Evolutionary conservation across 768 basidiomycete genomes (phyloP), one percentile per base, ranked within the genome.

Genomic region (Melanogaster broomeanus): DNA sequence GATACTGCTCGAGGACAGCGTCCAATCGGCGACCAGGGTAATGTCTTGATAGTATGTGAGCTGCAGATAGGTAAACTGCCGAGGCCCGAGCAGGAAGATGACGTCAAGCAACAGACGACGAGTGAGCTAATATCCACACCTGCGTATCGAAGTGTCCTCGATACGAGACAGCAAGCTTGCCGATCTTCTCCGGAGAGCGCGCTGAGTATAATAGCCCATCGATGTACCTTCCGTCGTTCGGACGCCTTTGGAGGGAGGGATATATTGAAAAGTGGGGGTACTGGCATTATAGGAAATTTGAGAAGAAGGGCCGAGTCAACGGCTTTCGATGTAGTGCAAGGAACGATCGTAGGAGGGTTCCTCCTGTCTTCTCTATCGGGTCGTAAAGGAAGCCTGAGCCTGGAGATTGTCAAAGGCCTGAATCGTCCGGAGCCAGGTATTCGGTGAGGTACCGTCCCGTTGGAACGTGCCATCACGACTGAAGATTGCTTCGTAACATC

Each of bases 21-120:
- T 70, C 67, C 38, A 83, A 67, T 40, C 86, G 78, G 22, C 53
- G 57, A 8, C 88, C 88, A 21, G 72, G 39, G 59, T 79, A 88
- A 15, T 72, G 50, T 21, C 66, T 71, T 15, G 45, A 55, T 9
- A 90, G 73, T 31, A 78, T 76, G 46, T 75, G 66, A 12, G 63
- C 60, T 0, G 88, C 87, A 11, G 87, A 83, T 4, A 87, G 72
- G 66, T 85, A 85, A 6, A 81, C 88, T 90, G 51, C 42, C 40
- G 21, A 47, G 5, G 12, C 19, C 35, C 12, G 24, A 27, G 30
- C 4, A 31, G 15, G 8, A 41, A 31, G n/a, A 37, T 16, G 25
- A 39, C 42, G 28, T 27, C 22, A 38, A 45, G 47, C 42, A 42
- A 52, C 27, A 51, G 34, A 28, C 6, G 5, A n/a, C 11, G 13